Conservation (phyloP, 2,329 filamentous ascomycete species). For the Geoglossum cookeanum region DNA sequence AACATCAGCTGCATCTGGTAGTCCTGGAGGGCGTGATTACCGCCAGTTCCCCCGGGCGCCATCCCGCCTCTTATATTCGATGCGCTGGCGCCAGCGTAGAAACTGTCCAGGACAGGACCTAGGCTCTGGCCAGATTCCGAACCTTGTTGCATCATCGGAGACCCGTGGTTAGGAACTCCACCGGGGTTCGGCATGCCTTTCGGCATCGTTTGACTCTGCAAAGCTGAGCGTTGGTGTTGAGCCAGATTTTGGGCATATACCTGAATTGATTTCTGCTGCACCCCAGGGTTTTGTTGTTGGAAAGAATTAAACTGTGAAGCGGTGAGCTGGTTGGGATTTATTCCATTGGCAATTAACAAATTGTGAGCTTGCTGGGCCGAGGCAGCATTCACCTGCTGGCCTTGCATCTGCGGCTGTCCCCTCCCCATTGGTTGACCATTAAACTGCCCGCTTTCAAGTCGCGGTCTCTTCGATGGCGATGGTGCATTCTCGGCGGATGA, state of each 20-base stretch:
- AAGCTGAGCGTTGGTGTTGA: slow-evolving; percentile 62
- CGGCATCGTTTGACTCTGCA: slow-evolving; percentile 64
- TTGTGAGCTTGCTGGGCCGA: slow-evolving; percentile 11
- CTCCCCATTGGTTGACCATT: slow-evolving; percentile 56
- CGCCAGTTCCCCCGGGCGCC: slow-evolving; percentile 17
- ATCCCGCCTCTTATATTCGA: slow-evolving; percentile 17
- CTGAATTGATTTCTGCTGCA: slow-evolving; percentile 66
- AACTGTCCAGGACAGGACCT: slow-evolving; percentile 12
- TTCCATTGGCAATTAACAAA: slow-evolving; percentile 47
- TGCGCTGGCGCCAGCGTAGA: slow-evolving; percentile 10
- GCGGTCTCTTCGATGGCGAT: slow-evolving; percentile 71
- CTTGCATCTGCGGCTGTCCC: slow-evolving; percentile 9
- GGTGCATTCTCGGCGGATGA: slow-evolving; percentile 71
- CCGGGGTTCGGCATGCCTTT: slow-evolving; percentile 46
- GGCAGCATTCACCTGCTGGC: slow-evolving; percentile 7
- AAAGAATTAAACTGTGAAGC: slow-evolving; percentile 55
- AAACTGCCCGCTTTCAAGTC: slow-evolving; percentile 56
- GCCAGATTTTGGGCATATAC: slow-evolving; percentile 72
- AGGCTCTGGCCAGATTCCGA: slow-evolving; percentile 23
- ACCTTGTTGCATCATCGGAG: slow-evolving; percentile 58
- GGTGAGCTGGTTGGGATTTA: slow-evolving; percentile 56
- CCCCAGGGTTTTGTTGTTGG: slow-evolving; percentile 25
- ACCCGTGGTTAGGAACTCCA: slow-evolving; percentile 57
- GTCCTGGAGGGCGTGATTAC: slow-evolving; percentile 47
- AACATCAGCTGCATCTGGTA: slow-evolving; percentile 54